Conservation (phyloP, 1,139 yeast genomes). For the Suhomyces terraborum region DNA sequence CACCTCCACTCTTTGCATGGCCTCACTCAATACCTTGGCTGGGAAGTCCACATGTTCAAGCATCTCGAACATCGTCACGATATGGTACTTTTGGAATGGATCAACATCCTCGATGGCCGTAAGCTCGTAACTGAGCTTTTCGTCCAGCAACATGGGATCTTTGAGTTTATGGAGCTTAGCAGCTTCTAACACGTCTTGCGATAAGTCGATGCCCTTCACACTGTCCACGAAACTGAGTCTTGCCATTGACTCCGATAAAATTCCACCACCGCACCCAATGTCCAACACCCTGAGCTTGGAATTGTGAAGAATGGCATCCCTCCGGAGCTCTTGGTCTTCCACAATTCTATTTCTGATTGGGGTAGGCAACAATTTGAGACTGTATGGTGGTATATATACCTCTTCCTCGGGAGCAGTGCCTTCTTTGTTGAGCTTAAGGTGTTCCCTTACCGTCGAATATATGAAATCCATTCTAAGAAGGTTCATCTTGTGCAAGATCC, state of each 20-base stretch:
- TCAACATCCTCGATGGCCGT: slow-evolving; percentile 62
- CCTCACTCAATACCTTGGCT: slow-evolving; percentile 64
- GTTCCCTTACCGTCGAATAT: slow-evolving; percentile 54
- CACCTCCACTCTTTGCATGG: slow-evolving; percentile 65
- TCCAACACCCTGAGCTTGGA: slow-evolving; percentile 63
- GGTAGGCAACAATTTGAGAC: slow-evolving; percentile 62
- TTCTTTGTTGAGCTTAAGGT: slow-evolving; percentile 46
- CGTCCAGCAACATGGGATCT: slow-evolving; percentile 56
- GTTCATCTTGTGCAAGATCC: slow-evolving; percentile 94
- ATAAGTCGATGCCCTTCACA: slow-evolving; percentile 84
- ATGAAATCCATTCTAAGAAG: slow-evolving; percentile 85
- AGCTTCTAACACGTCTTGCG: slow-evolving; percentile 77
- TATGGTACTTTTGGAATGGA: slow-evolving; percentile 55
- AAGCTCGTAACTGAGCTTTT: slow-evolving; percentile 60
- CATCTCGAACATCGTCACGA: slow-evolving; percentile 91
- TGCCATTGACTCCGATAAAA: slow-evolving; percentile 83
- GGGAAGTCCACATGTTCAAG: slow-evolving; percentile 93
- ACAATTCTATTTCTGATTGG: slow-evolving; percentile 50
- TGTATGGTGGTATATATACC: slow-evolving; percentile 78
- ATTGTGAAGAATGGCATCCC: slow-evolving; percentile 39
- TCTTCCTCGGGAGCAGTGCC: slow-evolving; percentile 44
- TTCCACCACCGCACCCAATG: slow-evolving; percentile 98
- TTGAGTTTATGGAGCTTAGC: slow-evolving; percentile 66
- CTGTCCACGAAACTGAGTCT: slow-evolving; percentile 61
- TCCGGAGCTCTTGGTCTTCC: slow-evolving; percentile 48